These are phyloP conservation scores for Aspergillus unguis DNA, from an alignment of 2,329 filamentous ascomycete genomes.

Conservation along the genomic window DNA sequence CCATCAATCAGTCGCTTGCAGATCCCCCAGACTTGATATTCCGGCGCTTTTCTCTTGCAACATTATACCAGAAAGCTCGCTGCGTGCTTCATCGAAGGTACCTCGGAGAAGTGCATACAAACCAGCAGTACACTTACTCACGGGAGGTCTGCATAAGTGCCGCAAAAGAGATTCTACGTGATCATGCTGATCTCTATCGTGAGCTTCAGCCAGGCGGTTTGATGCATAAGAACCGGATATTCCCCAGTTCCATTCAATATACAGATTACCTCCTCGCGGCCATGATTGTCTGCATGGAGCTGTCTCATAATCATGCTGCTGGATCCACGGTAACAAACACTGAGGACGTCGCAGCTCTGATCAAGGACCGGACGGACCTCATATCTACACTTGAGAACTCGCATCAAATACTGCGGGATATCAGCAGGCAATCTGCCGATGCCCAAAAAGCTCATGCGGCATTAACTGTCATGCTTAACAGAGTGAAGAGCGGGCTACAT, in stretches of 20 bases:
- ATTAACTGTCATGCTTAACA: slow-evolving; percentile 28
- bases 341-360: slow-evolving; percentile 15
- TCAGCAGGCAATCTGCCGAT: slow-evolving; percentile 24
- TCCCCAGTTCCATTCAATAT: slow-evolving; percentile 55
- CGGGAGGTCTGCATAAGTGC: slow-evolving; percentile 47
- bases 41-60: slow-evolving; percentile 50
- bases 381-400: slow-evolving; percentile 25
- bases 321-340: slow-evolving; percentile 4
- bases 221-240: slow-evolving; percentile 54
- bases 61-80: slow-evolving; percentile 51
- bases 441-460: slow-evolving; percentile 27
- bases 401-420: slow-evolving; percentile 26
- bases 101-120: slow-evolving; percentile 40
- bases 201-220: slow-evolving; percentile 55
- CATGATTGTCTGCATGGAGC: slow-evolving; percentile 56
- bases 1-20: slow-evolving; percentile 40
- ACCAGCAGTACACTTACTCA: slow-evolving; percentile 41
- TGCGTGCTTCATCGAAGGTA: slow-evolving; percentile 55
- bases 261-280: slow-evolving; percentile 62
- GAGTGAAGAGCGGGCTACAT: slow-evolving; percentile 15
- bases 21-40: slow-evolving; percentile 53
- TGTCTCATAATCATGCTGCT: slow-evolving; percentile 22
- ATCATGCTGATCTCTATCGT: slow-evolving; percentile 50
- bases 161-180: slow-evolving; percentile 47
- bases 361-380: slow-evolving; percentile 22